These are phyloP conservation scores for Kitagawia praeruptora DNA, from an alignment of 129 eudicot genomes.

Conservation along the genomic window DNA sequence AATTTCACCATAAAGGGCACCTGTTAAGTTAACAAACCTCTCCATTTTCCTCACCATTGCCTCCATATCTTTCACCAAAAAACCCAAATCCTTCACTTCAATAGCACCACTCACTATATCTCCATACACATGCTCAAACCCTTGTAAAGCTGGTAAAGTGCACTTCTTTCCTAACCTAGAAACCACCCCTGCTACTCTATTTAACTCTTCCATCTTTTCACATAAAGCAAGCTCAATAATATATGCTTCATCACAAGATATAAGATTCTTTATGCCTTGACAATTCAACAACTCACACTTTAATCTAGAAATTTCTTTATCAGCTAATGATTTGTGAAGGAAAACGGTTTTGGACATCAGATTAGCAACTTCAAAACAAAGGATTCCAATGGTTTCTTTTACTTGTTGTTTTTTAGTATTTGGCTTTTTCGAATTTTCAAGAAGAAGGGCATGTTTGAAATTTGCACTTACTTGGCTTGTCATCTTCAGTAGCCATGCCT, in stretches of 20 bases:
- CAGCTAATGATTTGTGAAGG: conserved; percentile 56
- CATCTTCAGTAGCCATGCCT: conserved; percentile 61
- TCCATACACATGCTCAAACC: conserved; percentile 81
- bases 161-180: conserved; percentile 77
- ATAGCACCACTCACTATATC: conserved; percentile 56
- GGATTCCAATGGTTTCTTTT: conserved; percentile 52
- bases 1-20: conserved; percentile 53
- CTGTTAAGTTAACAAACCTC: conserved; percentile 57
- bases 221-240: conserved; percentile 54
- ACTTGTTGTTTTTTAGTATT: conserved; percentile 25
- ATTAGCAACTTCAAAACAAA: conserved; percentile 86
- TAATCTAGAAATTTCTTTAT: conserved; percentile 39
- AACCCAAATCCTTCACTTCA: conserved; percentile 57
- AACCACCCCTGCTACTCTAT: conserved; percentile 51
- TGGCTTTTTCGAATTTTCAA: conserved; percentile 32
- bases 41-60: conserved; percentile 78
- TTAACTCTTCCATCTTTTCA: conserved; percentile 72
- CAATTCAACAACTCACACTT: conserved; percentile 49
- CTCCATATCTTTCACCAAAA: conserved; percentile 87
- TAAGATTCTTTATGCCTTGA: conserved; percentile 44
- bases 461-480: conserved; percentile 69
- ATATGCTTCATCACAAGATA: conserved; percentile 49
- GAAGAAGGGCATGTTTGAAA: conserved; percentile 55
- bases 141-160: conserved; percentile 45
- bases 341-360: conserved; percentile 74